A percentile compares a stretch with the other conserved stretches of the same genome.
Conservation (phyloP, 345 rosid species). For the Nasturtium officinale region DNA sequence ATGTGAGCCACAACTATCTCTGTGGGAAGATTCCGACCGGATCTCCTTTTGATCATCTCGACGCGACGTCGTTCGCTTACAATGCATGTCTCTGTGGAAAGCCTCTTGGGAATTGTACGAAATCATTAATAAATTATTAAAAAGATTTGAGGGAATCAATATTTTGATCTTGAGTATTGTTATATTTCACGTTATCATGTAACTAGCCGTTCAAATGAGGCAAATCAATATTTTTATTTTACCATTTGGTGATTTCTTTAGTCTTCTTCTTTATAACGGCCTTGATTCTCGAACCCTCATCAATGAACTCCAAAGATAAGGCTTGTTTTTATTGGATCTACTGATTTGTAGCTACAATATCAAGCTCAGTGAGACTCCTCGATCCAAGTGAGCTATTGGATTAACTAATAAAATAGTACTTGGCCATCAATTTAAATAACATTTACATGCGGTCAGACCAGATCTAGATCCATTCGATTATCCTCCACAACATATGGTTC, state of each 20-base stretch:
- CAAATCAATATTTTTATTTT: conserved; percentile 9
- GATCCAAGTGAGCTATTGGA: not conserved
- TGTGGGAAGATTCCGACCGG: conserved; percentile 84
- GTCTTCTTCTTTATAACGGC: not conserved
- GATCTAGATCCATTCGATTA: not conserved
- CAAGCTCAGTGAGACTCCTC: not conserved
- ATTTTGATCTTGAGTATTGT: not conserved
- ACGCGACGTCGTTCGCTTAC: conserved; percentile 60
- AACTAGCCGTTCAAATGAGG: conserved; percentile 27
- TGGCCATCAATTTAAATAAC: not conserved
- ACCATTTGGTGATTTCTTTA: not conserved
- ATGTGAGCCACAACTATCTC: conserved; percentile 78
- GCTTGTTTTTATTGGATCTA: not conserved
- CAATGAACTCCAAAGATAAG: conserved; percentile 1
- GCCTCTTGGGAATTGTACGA: conserved; percentile 64
- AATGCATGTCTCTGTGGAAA: conserved; percentile 84
- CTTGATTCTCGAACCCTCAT: conserved; percentile 2
- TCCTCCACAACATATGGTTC: not conserved
- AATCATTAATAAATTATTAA: conserved; percentile 5
- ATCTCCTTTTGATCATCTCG: conserved; percentile 66
- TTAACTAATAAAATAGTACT: not conserved
- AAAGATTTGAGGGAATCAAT: conserved; percentile 17
- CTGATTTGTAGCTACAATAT: not conserved
- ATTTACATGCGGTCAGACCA: not conserved
- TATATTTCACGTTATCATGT: conserved; percentile 17